A percentile compares a stretch with the other conserved stretches of the same genome.
Evolutionary conservation across 192 early-diverging fungal species (phyloP).

Genomic region (Chytriomyces sp.): DNA sequence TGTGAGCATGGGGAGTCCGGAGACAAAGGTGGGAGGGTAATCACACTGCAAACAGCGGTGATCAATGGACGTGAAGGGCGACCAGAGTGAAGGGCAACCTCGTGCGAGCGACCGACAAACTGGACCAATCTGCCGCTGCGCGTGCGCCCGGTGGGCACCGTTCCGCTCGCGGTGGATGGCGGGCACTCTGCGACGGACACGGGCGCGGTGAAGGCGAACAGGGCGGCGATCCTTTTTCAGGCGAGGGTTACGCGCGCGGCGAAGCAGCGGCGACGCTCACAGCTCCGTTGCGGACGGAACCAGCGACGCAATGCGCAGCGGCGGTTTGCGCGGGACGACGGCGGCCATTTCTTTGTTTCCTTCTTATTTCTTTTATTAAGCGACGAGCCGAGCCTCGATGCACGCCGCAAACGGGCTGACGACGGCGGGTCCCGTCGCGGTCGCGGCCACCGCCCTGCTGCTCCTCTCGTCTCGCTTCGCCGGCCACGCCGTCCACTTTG

Average conservation of each 20-base stretch:
- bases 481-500: not conserved
- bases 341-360: too few species aligned
- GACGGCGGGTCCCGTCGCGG: not conserved
- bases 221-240: not conserved
- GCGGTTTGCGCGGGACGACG: too few species aligned
- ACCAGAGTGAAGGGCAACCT: not conserved
- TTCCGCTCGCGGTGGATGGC: not conserved
- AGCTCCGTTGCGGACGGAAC: conserved; percentile 15
- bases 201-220: not conserved
- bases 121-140: not conserved
- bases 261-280: not conserved
- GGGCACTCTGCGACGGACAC: not conserved
- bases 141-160: not conserved
- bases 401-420: not conserved
- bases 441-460: not conserved
- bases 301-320: conserved; percentile 6
- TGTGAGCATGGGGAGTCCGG: not conserved
- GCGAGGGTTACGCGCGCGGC: not conserved
- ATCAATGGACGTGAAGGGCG: not conserved
- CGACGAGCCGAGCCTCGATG: too few species aligned
- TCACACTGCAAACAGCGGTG: conserved; percentile 5
- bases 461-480: not conserved
- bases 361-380: too few species aligned
- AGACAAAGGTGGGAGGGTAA: not conserved
- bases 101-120: conserved; percentile 3